phyloP scores from a whole-genome alignment of 2,329 filamentous ascomycete species.

The Sporothrix mexicana region DNA sequence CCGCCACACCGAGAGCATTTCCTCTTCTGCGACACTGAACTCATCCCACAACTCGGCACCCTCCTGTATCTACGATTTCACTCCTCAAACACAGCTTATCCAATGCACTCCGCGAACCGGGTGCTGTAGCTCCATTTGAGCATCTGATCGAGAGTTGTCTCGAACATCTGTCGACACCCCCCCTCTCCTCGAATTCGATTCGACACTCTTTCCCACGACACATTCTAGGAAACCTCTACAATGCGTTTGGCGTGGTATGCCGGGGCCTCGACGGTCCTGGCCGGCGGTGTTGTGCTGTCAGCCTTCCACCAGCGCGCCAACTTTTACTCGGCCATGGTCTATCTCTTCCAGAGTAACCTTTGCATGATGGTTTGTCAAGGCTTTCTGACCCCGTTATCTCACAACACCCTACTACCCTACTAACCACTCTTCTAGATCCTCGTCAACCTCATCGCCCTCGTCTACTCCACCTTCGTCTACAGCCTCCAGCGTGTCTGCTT shows the following conservation, averaged over 20 bases:
- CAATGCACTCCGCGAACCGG: constrained; percentile 25
- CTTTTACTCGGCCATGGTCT: constrained; percentile 97
- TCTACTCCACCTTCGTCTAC: constrained; percentile 81
- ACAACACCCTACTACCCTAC: not conserved
- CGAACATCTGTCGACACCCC: not conserved
- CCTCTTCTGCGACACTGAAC: not conserved
- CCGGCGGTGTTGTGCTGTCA: constrained; percentile 81
- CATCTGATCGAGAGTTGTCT: constrained; percentile 24
- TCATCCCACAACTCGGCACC: not conserved
- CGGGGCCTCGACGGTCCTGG: constrained; percentile 79
- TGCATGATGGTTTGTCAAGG: constrained; percentile 76
- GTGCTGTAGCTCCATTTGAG: constrained; percentile 27
- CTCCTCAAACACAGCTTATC: not conserved
- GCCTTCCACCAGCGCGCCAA: constrained; percentile 95
- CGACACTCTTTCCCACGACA: not conserved
- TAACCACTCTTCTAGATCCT: constrained; percentile 68
- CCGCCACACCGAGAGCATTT: not conserved
- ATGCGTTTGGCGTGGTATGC: constrained; percentile 67
- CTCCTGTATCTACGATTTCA: not conserved
- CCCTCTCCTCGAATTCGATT: not conserved
- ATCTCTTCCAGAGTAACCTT: constrained; percentile 93
- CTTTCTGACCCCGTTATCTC: not conserved
- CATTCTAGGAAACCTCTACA: constrained; percentile 43
- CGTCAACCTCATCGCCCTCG: constrained; percentile 84
- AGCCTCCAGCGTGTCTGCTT: constrained; percentile 89